A percentile compares a stretch with the other conserved stretches of the same genome.
These are phyloP conservation scores for Pyrenophora tritici-repentis DNA, from an alignment of 2,329 filamentous ascomycete species.

Conservation along the genomic window DNA sequence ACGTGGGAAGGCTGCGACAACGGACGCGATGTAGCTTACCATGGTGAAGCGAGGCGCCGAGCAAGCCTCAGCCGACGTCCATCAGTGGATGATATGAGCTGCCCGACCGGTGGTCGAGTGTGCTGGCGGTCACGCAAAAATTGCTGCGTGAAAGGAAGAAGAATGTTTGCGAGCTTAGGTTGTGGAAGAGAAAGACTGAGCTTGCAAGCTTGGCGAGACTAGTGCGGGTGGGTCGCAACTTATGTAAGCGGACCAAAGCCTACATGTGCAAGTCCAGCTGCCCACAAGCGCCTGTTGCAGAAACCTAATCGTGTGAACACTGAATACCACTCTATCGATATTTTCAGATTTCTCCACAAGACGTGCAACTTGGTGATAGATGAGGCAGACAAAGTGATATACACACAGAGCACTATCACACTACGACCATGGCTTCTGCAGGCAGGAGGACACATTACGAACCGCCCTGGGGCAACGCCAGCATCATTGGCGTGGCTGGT, in stretches of 20 bases:
- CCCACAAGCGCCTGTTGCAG: slow-evolving; percentile 15
- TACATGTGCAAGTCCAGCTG: slow-evolving; percentile 6
- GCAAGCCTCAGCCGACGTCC: slow-evolving; percentile 43
- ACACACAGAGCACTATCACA: neutral
- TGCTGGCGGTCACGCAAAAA: slow-evolving; percentile 36
- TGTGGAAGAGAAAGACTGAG: slow-evolving; percentile 32
- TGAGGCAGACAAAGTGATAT: slow-evolving; percentile 9
- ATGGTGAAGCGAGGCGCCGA: slow-evolving; percentile 42
- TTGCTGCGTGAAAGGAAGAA: slow-evolving; percentile 34
- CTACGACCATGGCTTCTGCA: slow-evolving; percentile 28
- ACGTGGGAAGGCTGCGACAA: slow-evolving; percentile 21
- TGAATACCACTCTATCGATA: slow-evolving; percentile 18
- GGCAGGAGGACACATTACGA: slow-evolving; percentile 70
- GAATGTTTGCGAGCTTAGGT: slow-evolving; percentile 25
- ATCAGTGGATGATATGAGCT: slow-evolving; percentile 36
- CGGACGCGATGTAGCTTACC: slow-evolving; percentile 30
- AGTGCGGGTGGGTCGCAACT: slow-evolving; percentile 18
- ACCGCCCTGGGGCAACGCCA: slow-evolving; percentile 94
- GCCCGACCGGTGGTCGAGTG: slow-evolving; percentile 42
- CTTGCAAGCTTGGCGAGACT: slow-evolving; percentile 31
- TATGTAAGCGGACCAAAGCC: slow-evolving; percentile 17
- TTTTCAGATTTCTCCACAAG: slow-evolving; percentile 16
- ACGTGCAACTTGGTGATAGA: slow-evolving; percentile 10
- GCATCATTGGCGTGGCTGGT: slow-evolving; percentile 94
- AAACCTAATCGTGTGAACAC: slow-evolving; percentile 17